Conservation (phyloP, 441 rosid genomes). For the Adansonia gregorii region DNA sequence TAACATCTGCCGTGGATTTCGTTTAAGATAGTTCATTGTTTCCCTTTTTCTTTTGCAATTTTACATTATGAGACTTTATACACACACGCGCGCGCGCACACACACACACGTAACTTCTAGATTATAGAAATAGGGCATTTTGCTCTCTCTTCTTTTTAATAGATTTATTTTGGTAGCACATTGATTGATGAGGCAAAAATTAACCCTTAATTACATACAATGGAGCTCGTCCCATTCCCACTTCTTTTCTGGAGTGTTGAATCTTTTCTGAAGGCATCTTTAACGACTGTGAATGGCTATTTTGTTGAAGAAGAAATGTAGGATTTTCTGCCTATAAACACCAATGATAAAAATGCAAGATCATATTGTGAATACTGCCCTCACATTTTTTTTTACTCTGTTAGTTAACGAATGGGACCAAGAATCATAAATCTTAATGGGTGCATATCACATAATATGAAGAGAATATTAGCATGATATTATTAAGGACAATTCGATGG, state of each 20-base stretch:
- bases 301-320: neutral
- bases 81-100: no score
- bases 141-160: neutral
- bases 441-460: neutral
- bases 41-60: neutral
- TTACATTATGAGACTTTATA: neutral
- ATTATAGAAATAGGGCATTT: neutral
- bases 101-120: no score
- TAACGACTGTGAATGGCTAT: neutral
- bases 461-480: neutral
- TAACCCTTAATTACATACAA: neutral
- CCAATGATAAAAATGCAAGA: neutral
- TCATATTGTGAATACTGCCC: neutral
- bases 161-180: conserved; percentile 4
- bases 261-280: neutral
- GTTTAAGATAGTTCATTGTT: conserved; percentile 28
- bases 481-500: neutral
- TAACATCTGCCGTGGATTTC: neutral
- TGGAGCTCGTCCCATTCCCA: neutral
- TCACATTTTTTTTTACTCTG: neutral
- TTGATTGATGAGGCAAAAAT: neutral
- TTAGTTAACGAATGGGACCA: neutral
- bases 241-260: neutral
- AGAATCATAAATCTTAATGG: neutral
- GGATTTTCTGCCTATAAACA: neutral